Conservation (phyloP, 768 basidiomycete genomes). For the Tricholoma bakamatsutake region DNA sequence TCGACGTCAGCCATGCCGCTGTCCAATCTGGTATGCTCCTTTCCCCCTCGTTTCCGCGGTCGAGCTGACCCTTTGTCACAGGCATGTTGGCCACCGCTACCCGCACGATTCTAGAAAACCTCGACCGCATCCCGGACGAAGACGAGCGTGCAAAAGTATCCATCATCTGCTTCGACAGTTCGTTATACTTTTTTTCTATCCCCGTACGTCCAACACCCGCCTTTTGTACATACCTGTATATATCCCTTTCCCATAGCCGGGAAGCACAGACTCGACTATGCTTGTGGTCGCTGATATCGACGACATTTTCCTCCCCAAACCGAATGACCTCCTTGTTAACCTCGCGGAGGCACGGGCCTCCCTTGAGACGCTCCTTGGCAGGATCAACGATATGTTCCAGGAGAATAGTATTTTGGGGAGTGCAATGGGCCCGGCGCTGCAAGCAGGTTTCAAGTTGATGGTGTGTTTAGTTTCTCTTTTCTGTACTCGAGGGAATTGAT, state of each 20-base stretch:
- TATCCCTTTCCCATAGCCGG: conserved; percentile 39
- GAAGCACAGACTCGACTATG: conserved; percentile 80
- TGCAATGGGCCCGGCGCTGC: conserved; percentile 90
- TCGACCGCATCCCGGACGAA: conserved; percentile 94
- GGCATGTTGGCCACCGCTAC: conserved; percentile 99
- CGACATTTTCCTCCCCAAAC: conserved; percentile 96
- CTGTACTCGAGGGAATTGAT: neutral
- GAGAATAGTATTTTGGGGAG: conserved; percentile 92
- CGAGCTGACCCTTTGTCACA: conserved; percentile 16
- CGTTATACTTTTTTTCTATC: conserved; percentile 95
- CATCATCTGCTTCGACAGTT: conserved; percentile 86
- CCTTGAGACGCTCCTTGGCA: conserved; percentile 74
- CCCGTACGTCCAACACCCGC: conserved; percentile 43
- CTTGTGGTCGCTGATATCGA: conserved; percentile 96
- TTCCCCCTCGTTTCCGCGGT: too few relatives aligned
- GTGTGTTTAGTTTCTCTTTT: conserved; percentile 30
- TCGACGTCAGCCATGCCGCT: conserved; percentile 92
- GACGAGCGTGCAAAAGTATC: conserved; percentile 90
- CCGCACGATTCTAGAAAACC: conserved; percentile 89
- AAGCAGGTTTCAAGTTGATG: conserved; percentile 95
- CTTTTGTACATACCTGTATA: neutral
- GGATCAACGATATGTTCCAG: conserved; percentile 95
- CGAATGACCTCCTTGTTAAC: conserved; percentile 94
- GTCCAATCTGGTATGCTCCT: conserved; percentile 69
- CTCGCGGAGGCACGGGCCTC: conserved; percentile 76